phyloP scores from a whole-genome alignment of 345 rosid genomes.

The Pseudoturritis turrita region DNA sequence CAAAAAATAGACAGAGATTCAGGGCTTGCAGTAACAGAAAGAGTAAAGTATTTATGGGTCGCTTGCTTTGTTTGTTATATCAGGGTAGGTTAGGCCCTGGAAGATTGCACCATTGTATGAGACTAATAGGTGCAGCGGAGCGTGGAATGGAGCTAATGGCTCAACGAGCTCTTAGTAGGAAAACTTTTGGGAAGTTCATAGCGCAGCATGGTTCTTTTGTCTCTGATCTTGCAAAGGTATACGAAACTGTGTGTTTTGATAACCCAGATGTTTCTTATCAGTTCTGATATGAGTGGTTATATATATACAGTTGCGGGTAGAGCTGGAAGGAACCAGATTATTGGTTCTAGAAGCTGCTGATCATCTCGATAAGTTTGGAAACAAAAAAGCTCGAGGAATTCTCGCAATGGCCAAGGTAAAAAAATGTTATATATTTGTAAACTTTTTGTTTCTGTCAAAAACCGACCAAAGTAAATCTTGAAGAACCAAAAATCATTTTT shows the following conservation, averaged over 20 bases:
- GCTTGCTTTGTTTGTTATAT: conserved; percentile 15
- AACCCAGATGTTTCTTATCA: not conserved
- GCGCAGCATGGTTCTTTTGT: conserved; percentile 89
- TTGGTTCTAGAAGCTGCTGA: conserved; percentile 90
- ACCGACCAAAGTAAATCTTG: not conserved
- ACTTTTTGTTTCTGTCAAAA: not conserved
- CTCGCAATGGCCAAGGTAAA: conserved; percentile 95
- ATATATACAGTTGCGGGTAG: conserved; percentile 70
- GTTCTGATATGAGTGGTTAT: not conserved
- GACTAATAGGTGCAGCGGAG: conserved; percentile 95
- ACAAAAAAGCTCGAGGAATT: conserved; percentile 74
- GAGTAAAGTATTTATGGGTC: not conserved
- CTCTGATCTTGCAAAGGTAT: conserved; percentile 84
- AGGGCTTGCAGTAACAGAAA: not conserved
- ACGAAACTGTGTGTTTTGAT: not conserved
- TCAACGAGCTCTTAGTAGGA: conserved; percentile 74
- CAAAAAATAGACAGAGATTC: not conserved
- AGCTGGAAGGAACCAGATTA: conserved; percentile 77
- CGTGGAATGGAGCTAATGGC: conserved; percentile 96
- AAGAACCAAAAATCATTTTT: not conserved
- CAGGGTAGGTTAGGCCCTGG: conserved; percentile 99
- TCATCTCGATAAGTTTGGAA: conserved; percentile 87
- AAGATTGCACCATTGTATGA: conserved; percentile 98
- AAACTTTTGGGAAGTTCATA: conserved; percentile 76
- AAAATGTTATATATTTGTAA: not conserved